Evolutionary conservation across 495 filamentous ascomycete genomes (phyloP), one percentile per base, ranked within the genome.

Genomic region (Trypethelium eluteriae): DNA sequence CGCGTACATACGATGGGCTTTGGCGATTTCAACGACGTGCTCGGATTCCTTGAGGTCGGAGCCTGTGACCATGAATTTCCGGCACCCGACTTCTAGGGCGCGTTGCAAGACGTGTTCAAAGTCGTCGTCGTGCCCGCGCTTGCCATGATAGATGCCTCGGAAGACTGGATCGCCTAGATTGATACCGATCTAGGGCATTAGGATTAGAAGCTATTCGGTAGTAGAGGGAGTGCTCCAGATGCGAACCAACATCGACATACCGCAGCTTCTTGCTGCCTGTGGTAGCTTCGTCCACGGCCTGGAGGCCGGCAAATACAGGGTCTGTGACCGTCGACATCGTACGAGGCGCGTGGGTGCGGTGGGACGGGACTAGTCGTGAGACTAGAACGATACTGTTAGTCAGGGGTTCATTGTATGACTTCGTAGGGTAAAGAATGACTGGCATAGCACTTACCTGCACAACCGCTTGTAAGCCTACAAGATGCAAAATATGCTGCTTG

Each of bases 1-100:
- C n/a, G 12, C 41, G 18, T 62, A 80, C 84, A 62, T 76, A 93
- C 89, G 86, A 74, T 93, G 86, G 70, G 87, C 79, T 67, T 83
- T 75, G 18, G 91, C 85, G 50, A 98, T 81, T 49, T 87, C 76
- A 11, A 97, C 77, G 0, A 92, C 94, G 69, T 87, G 81, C 53
- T 82, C 76, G 1, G 90, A 93, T 71, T 92, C 89, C 50, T 84
- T 80, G 49, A 98, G 83, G 71, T 92, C 89, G 0, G 89, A 93
- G n/a, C 94, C 94, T 2, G 94, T 98, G 9, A 97, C 85, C 81
- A 98, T 92, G 69, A 98, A 85, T 70, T 96, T 97, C 39, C 80
- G 75, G 73, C 92, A 96, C 39, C 94, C 95, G 1, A 86, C 85
- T 62, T 88, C 84, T 25, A 81, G 72, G 3, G 91, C 92, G 61